Evolutionary conservation across 2,329 filamentous ascomycete genomes (phyloP).

Genomic region (Sporothrix euskadiensis): DNA sequence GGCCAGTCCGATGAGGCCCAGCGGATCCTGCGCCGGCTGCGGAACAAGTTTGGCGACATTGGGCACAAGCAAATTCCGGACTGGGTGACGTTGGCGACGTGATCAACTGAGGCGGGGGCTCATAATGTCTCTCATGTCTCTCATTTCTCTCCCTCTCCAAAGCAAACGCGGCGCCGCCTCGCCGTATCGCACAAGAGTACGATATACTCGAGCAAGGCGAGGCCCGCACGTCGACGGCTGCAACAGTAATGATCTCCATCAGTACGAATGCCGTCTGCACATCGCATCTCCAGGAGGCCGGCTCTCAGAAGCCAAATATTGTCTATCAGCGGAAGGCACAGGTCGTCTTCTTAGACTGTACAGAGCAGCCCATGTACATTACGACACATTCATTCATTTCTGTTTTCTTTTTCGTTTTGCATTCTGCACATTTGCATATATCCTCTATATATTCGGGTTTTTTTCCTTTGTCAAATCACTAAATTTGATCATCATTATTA

Average conservation of each 20-base stretch:
- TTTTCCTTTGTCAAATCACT: background rate
- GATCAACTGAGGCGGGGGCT: background rate
- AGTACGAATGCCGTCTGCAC: background rate
- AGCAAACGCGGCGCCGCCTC: background rate
- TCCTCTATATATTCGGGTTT: background rate
- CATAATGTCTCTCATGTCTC: background rate
- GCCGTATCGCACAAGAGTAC: background rate
- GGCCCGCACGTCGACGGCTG: background rate
- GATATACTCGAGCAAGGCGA: background rate
- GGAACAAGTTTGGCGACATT: conserved; percentile 31
- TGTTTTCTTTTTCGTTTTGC: background rate
- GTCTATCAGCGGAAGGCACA: background rate
- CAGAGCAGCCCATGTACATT: background rate
- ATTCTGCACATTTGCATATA: background rate
- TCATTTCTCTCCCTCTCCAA: too few species aligned
- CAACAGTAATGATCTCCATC: too few species aligned
- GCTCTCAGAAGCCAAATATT: background rate
- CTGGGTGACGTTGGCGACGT: background rate
- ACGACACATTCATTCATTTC: background rate
- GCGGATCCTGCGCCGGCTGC: conserved; percentile 38
- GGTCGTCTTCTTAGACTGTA: background rate
- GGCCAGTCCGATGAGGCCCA: conserved; percentile 47
- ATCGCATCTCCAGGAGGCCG: background rate
- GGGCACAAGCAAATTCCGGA: background rate
- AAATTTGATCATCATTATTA: background rate